These are phyloP conservation scores for Nymphaea thermarum DNA, from an alignment of 164 flowering plant species.

Conservation along the genomic window DNA sequence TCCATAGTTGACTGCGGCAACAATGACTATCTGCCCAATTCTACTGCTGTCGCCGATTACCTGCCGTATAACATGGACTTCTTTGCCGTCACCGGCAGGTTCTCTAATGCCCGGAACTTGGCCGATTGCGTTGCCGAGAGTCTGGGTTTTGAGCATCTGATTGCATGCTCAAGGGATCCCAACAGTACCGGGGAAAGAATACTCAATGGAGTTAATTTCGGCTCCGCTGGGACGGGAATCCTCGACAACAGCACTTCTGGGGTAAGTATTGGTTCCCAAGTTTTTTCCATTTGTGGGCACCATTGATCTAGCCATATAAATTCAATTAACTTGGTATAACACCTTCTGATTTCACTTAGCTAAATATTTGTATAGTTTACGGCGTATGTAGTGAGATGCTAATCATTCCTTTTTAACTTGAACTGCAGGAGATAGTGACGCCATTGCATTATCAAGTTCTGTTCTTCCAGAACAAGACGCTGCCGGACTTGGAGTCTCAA, in stretches of 20 bases:
- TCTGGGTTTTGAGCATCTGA: constrained; percentile 25
- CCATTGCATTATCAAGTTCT: too few relatives aligned
- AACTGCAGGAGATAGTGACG: too few relatives aligned
- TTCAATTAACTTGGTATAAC: too few relatives aligned
- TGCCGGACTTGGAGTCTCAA: not conserved
- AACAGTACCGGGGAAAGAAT: constrained; percentile 27
- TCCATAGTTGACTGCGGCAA: constrained; percentile 68
- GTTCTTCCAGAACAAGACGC: not conserved
- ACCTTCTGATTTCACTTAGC: too few relatives aligned
- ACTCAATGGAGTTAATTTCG: constrained; percentile 48
- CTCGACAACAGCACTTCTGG: constrained; percentile 25
- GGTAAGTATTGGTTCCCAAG: not conserved
- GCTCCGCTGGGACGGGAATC: constrained; percentile 62
- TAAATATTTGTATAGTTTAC: too few relatives aligned
- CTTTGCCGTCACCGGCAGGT: constrained; percentile 39
- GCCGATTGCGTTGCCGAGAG: constrained; percentile 33
- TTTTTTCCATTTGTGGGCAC: too few relatives aligned
- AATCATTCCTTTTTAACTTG: too few relatives aligned
- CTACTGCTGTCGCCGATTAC: constrained; percentile 35
- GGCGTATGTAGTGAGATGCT: too few relatives aligned
- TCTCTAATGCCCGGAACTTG: constrained; percentile 44
- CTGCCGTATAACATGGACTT: constrained; percentile 52
- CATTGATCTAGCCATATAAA: too few relatives aligned
- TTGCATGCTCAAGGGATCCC: constrained; percentile 38
- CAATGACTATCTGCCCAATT: constrained; percentile 37